Percentiles rank a stretch among this genome's conserved stretches.
Conservation (phyloP, 139 green algal genomes). For the Spirogloea muscicola region DNA sequence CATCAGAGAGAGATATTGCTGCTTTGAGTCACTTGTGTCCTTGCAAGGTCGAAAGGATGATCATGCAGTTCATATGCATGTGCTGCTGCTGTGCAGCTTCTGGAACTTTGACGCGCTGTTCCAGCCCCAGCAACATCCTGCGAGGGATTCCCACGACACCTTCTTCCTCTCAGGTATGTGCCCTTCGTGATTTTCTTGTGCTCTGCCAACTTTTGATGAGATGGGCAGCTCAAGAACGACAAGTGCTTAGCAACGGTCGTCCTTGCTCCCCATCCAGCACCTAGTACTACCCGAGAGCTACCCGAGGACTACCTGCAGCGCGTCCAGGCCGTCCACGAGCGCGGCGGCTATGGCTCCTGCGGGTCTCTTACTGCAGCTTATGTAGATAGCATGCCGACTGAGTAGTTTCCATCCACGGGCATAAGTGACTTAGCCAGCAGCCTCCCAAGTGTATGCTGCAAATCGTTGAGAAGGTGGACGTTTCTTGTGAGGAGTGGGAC, state of each 20-base stretch:
- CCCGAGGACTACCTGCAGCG: constrained; percentile 81
- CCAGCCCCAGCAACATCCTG: constrained; percentile 97
- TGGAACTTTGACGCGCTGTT: constrained; percentile 99
- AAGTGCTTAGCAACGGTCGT: no score
- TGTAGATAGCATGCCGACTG: no score
- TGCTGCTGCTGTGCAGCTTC: constrained; percentile 85
- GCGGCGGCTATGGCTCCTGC: constrained; percentile 75
- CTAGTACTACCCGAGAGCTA: constrained; percentile 41
- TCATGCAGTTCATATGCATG: constrained; percentile 11
- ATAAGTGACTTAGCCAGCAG: no score
- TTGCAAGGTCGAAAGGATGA: not conserved
- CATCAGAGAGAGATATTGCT: no score
- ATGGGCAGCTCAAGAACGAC: no score
- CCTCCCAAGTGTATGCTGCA: no score
- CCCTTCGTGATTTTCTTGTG: not conserved
- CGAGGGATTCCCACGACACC: constrained; percentile 96
- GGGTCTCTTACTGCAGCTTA: no score
- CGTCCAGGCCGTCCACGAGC: constrained; percentile 80
- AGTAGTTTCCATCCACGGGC: no score
- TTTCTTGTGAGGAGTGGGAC: no score
- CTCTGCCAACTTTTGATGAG: not conserved
- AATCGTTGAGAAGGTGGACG: no score
- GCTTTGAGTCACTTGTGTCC: no score
- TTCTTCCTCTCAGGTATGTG: constrained; percentile 82
- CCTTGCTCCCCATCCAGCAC: no score